Conservation (phyloP, 2,329 filamentous ascomycete genomes). For the Neofusicoccum sp. region DNA sequence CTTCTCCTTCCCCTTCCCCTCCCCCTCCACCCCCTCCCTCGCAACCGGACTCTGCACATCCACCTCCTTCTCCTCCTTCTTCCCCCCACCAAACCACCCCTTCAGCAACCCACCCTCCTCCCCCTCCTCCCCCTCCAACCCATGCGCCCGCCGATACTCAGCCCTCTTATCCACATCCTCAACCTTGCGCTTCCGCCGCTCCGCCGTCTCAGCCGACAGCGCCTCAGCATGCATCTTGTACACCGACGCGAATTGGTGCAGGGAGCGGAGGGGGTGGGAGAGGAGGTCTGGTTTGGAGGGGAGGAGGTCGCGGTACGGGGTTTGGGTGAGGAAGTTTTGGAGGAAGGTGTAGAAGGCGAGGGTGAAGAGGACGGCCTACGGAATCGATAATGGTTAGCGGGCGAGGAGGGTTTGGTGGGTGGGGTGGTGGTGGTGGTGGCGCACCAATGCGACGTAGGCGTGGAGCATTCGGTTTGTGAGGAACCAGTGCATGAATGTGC, state of each 20-base stretch:
- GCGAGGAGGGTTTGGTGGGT: background rate
- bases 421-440: slow-evolving; percentile 25
- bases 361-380: slow-evolving; percentile 63
- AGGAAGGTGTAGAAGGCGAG: slow-evolving; percentile 72
- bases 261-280: slow-evolving; percentile 66
- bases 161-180: slow-evolving; percentile 87
- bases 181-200: slow-evolving; percentile 68
- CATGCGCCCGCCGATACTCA: slow-evolving; percentile 83
- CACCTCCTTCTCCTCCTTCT: slow-evolving; percentile 22
- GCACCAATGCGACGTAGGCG: slow-evolving; percentile 77
- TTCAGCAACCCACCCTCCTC: slow-evolving; percentile 12
- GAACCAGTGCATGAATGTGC: slow-evolving; percentile 82
- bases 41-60: background rate
- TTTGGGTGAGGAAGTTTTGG: slow-evolving; percentile 74
- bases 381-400: background rate
- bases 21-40: background rate
- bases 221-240: slow-evolving; percentile 74
- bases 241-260: slow-evolving; percentile 66
- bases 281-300: slow-evolving; percentile 68
- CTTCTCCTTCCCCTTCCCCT: slow-evolving; percentile 35
- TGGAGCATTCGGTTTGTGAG: slow-evolving; percentile 75
- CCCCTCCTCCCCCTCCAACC: slow-evolving; percentile 45
- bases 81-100: slow-evolving; percentile 37
- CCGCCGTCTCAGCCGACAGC: slow-evolving; percentile 64
- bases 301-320: slow-evolving; percentile 76